Percentiles rank a stretch among this genome's conserved stretches.
Conservation (phyloP, 805 yeast genomes). For the Hyphopichia homilentoma region DNA sequence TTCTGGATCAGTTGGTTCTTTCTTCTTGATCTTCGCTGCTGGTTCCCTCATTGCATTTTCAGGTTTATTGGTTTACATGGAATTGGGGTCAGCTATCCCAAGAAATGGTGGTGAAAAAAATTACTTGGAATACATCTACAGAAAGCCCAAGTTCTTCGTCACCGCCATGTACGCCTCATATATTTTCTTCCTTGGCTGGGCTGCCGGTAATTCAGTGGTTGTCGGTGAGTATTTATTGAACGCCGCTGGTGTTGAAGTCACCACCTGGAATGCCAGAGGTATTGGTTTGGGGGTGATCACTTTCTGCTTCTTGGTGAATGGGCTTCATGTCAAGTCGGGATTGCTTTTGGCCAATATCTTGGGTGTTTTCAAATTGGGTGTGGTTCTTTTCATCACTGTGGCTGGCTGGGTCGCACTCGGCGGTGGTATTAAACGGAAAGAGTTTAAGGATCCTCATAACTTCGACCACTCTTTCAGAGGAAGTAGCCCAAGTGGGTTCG, state of each 20-base stretch:
- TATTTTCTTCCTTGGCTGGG: slow-evolving; percentile 77
- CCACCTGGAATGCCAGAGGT: slow-evolving; percentile 75
- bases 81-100: slow-evolving; percentile 72
- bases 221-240: slow-evolving; percentile 73
- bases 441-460: slow-evolving; percentile 52
- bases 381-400: slow-evolving; percentile 63
- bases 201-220: slow-evolving; percentile 78
- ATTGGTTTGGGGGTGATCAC: slow-evolving; percentile 73
- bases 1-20: slow-evolving; percentile 68
- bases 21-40: slow-evolving; percentile 69
- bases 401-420: slow-evolving; percentile 84
- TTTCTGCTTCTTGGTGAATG: slow-evolving; percentile 63
- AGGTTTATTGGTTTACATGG: slow-evolving; percentile 66
- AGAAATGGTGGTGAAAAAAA: slow-evolving; percentile 86
- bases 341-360: slow-evolving; percentile 57
- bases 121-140: slow-evolving; percentile 68
- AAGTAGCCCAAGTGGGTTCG: slow-evolving; percentile 54
- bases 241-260: slow-evolving; percentile 66
- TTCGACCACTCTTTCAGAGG: slow-evolving; percentile 58
- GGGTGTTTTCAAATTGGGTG: slow-evolving; percentile 71
- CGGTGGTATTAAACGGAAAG: slow-evolving; percentile 55
- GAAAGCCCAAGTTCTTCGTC: slow-evolving; percentile 64
- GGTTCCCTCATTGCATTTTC: slow-evolving; percentile 65
- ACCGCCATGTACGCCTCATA: slow-evolving; percentile 64
- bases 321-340: slow-evolving; percentile 60